Evolutionary conservation across 106 monocot species (phyloP).

Genomic region (Apostasia ramifera): DNA sequence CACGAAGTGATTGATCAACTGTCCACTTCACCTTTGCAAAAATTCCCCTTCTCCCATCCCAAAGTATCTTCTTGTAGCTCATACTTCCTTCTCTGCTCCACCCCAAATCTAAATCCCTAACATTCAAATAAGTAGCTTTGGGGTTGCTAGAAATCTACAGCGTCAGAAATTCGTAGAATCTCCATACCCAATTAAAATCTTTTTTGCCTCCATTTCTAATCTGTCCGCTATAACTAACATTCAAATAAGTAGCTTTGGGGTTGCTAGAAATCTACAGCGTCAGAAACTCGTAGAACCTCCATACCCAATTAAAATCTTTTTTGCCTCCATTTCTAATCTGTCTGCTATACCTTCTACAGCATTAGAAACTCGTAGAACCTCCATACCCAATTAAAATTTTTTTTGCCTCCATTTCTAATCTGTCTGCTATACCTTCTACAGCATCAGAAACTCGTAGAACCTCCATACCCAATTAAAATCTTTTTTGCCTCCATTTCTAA

Average conservation of each 20-base stretch:
- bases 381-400: constrained; percentile 8
- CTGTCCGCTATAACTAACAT: neutral
- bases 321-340: too few species aligned
- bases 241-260: too few species aligned
- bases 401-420: neutral
- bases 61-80: neutral
- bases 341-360: too few species aligned
- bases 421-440: constrained; percentile 9
- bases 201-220: neutral
- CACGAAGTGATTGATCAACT: neutral
- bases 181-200: constrained; percentile 9
- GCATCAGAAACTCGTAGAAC: constrained; percentile 11
- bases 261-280: too few species aligned
- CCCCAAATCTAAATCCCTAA: constrained; percentile 18
- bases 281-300: too few species aligned
- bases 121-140: constrained; percentile 10
- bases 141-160: constrained; percentile 14
- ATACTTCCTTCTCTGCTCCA: neutral
- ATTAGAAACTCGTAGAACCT: constrained; percentile 9
- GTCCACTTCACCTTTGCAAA: neutral
- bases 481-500: neutral
- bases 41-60: constrained; percentile 8
- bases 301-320: too few species aligned
- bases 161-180: constrained; percentile 7
- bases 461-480: constrained; percentile 9